Conservation (phyloP, 2,329 filamentous ascomycete species). For the Fusarium equiseti region DNA sequence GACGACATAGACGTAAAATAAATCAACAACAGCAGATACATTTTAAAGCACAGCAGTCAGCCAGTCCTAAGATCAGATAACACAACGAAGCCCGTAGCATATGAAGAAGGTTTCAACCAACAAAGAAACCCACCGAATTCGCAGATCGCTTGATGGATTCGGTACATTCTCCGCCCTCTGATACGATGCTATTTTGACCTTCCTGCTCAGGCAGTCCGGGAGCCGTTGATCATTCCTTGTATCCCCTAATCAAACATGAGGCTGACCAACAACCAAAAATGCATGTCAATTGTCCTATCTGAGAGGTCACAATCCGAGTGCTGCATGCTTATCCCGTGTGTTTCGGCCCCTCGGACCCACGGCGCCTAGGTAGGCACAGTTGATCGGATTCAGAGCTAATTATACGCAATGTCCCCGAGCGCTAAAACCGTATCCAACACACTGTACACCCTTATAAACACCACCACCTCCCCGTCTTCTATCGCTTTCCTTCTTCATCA, state of each 20-base stretch:
- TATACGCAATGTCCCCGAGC: conserved; percentile 5
- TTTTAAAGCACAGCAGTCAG: too few relatives aligned
- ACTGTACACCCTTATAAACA: conserved; percentile 40
- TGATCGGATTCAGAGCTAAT: background rate
- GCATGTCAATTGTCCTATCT: background rate
- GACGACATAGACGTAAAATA: too few relatives aligned
- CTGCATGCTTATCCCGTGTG: background rate
- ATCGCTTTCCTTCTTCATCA: conserved; percentile 22
- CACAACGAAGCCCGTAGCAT: too few relatives aligned
- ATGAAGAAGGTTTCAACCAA: background rate
- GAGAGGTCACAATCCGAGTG: background rate
- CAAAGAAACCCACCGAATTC: background rate
- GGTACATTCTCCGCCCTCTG: background rate
- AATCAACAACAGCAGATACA: too few relatives aligned
- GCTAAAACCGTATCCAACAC: conserved; percentile 18
- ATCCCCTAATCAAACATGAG: background rate
- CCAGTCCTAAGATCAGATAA: too few relatives aligned
- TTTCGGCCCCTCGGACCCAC: conserved; percentile 11
- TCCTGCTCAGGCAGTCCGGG: background rate
- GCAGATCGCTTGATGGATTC: background rate
- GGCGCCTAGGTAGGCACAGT: background rate
- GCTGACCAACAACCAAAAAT: background rate
- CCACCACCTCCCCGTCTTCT: background rate
- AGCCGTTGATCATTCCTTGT: background rate
- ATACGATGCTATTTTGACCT: background rate